Conservation (phyloP, 495 filamentous ascomycete genomes). For the Glonium stellatum region DNA sequence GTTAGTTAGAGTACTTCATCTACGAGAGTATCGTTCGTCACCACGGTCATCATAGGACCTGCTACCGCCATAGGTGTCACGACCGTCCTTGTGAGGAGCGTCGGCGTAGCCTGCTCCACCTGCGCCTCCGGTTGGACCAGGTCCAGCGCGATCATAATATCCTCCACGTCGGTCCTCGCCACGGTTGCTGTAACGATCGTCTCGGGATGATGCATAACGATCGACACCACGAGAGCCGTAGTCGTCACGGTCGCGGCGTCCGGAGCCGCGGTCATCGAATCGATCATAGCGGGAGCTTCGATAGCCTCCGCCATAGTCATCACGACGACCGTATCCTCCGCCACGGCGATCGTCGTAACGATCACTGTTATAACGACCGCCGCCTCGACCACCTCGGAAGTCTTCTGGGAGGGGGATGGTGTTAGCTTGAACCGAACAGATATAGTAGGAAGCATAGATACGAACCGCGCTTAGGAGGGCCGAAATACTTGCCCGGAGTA, state of each 20-base stretch:
- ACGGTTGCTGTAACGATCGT: constrained; percentile 55
- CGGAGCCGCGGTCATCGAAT: constrained; percentile 35
- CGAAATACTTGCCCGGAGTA: constrained; percentile 98
- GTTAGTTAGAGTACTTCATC: constrained; percentile 18
- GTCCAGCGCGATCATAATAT: constrained; percentile 33
- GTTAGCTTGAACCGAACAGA: constrained; percentile 5
- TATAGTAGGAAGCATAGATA: constrained; percentile 3
- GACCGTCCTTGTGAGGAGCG: constrained; percentile 20
- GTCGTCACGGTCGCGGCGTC: constrained; percentile 34
- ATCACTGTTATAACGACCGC: constrained; percentile 31
- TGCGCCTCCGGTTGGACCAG: constrained; percentile 10
- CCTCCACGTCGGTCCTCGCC: constrained; percentile 42
- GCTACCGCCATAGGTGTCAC: constrained; percentile 25
- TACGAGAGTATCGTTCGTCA: constrained; percentile 21
- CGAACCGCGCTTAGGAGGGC: constrained; percentile 95
- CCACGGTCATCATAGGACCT: constrained; percentile 30
- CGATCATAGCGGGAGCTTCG: constrained; percentile 44
- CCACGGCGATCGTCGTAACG: constrained; percentile 45
- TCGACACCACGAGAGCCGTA: constrained; percentile 47
- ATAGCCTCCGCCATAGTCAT: constrained; percentile 37
- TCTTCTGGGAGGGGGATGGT: constrained; percentile 8
- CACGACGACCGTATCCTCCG: constrained; percentile 29
- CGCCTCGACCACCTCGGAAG: constrained; percentile 19
- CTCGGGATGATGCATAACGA: constrained; percentile 54
- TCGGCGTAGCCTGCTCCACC: constrained; percentile 17